Evolutionary conservation across 108 stramenopile species (phyloP).

Genomic region (Seminavis robusta): DNA sequence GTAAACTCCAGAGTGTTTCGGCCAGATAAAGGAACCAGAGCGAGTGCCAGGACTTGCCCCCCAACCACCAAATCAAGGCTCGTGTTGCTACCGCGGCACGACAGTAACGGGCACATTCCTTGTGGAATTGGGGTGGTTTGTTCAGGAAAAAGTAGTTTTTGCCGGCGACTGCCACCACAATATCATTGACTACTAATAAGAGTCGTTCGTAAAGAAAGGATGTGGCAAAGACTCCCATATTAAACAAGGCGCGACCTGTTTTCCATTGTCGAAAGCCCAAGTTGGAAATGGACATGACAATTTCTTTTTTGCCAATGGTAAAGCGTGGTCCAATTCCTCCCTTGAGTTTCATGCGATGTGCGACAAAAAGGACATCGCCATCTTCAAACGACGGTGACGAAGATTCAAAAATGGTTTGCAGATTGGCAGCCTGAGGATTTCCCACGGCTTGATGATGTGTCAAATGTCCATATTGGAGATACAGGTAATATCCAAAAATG

Average conservation of each 20-base stretch:
- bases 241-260: conserved; percentile 34
- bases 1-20: conserved; percentile 72
- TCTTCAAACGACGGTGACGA: conserved; percentile 65
- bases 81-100: conserved; percentile 49
- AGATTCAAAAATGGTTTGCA: conserved; percentile 60
- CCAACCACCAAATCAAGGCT: conserved; percentile 31
- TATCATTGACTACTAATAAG: conserved; percentile 66
- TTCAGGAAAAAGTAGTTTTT: conserved; percentile 73
- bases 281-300: conserved; percentile 58
- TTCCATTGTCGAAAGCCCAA: conserved; percentile 60
- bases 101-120: conserved; percentile 59
- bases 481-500: conserved; percentile 72
- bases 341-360: conserved; percentile 76
- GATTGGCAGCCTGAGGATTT: conserved; percentile 39
- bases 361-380: conserved; percentile 77
- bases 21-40: conserved; percentile 60
- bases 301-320: conserved; percentile 22
- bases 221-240: conserved; percentile 39
- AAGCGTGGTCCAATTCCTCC: conserved; percentile 63
- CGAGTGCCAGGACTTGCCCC: conserved; percentile 66
- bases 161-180: conserved; percentile 59
- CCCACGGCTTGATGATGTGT: conserved; percentile 69
- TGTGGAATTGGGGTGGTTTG: conserved; percentile 69
- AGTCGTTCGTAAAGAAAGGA: conserved; percentile 68
- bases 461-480: conserved; percentile 72